Evolutionary conservation across 2,329 filamentous ascomycete species (phyloP).

Genomic region (Tolypocladium pustulatum): DNA sequence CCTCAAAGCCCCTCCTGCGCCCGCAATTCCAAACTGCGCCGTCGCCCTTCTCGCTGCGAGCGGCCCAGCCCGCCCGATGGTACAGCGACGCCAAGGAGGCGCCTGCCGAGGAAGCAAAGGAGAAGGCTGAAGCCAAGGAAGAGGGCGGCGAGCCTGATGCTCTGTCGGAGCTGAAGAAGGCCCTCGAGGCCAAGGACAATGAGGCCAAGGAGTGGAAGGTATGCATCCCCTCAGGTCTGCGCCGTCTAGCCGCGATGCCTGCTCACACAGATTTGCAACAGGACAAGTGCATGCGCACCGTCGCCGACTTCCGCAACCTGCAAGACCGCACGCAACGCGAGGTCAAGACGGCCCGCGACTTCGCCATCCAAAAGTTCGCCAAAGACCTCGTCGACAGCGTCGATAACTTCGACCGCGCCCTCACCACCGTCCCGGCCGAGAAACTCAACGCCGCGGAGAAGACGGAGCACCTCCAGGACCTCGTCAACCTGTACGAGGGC

Average conservation of each 20-base stretch:
- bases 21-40: constrained; percentile 25
- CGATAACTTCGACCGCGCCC: constrained; percentile 93
- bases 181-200: constrained; percentile 40
- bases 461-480: constrained; percentile 53
- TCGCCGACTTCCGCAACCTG: constrained; percentile 96
- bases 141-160: constrained; percentile 20
- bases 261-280: constrained; percentile 22
- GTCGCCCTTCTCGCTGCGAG: constrained; percentile 24
- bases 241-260: neutral
- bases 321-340: constrained; percentile 91
- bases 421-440: constrained; percentile 65
- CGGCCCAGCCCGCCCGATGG: constrained; percentile 30
- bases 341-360: constrained; percentile 76
- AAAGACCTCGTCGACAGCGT: constrained; percentile 90
- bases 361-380: constrained; percentile 91
- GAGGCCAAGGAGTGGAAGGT: constrained; percentile 75
- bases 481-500: constrained; percentile 73
- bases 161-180: constrained; percentile 36
- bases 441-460: constrained; percentile 49
- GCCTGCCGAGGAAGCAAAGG: constrained; percentile 12
- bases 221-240: constrained; percentile 12
- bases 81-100: constrained; percentile 37
- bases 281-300: constrained; percentile 90
- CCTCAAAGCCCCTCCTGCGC: constrained; percentile 23
- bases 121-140: constrained; percentile 11